Evolutionary conservation across 1,139 yeast genomes (phyloP).

Genomic region (Debaryomycetaceae sp.): DNA sequence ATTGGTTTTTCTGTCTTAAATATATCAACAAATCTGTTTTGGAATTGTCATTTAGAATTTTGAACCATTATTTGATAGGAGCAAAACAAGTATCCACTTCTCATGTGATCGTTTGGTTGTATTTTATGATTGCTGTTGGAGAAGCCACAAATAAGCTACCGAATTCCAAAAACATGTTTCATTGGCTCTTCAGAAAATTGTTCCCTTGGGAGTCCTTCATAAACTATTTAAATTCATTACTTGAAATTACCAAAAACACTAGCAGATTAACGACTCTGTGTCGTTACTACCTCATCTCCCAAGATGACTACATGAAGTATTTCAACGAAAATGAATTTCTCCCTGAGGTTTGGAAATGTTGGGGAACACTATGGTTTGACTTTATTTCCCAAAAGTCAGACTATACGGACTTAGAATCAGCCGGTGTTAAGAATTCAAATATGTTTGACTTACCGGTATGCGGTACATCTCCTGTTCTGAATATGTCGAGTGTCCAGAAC

Average conservation of each 20-base stretch:
- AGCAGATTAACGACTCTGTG: slow-evolving; percentile 22
- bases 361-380: slow-evolving; percentile 85
- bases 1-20: slow-evolving; percentile 59
- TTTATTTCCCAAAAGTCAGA: slow-evolving; percentile 47
- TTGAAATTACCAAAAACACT: slow-evolving; percentile 30
- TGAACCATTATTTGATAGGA: slow-evolving; percentile 63
- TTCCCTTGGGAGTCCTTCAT: slow-evolving; percentile 69
- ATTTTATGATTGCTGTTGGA: slow-evolving; percentile 62
- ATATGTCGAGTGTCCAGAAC: slow-evolving; percentile 19
- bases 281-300: slow-evolving; percentile 30
- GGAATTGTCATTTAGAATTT: slow-evolving; percentile 62
- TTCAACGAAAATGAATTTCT: slow-evolving; percentile 59
- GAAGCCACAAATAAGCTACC: slow-evolving; percentile 51
- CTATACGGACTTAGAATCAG: slow-evolving; percentile 47
- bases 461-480: slow-evolving; percentile 48
- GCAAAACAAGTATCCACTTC: slow-evolving; percentile 69
- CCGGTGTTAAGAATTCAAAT: slow-evolving; percentile 54
- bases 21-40: slow-evolving; percentile 61
- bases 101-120: slow-evolving; percentile 69
- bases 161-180: slow-evolving; percentile 45
- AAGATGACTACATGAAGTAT: slow-evolving; percentile 29
- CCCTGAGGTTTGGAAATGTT: slow-evolving; percentile 78
- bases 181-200: slow-evolving; percentile 51
- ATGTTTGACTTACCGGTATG: slow-evolving; percentile 66
- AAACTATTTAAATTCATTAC: slow-evolving; percentile 56